Conservation (phyloP, 768 basidiomycete genomes). For the Auricularia sp. region DNA sequence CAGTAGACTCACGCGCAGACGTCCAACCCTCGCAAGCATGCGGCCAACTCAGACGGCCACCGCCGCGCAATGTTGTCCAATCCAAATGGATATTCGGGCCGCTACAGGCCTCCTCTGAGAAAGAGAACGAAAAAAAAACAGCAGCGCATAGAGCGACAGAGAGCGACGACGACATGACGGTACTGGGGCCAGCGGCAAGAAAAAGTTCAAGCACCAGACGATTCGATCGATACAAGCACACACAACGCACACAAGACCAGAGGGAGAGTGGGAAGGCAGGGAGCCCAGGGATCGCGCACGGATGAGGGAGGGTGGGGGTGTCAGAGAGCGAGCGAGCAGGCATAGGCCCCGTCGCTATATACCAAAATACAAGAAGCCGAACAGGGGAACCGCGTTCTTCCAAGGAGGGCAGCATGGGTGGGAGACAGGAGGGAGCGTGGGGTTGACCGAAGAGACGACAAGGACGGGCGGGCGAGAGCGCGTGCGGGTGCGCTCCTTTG, state of each 20-base stretch:
- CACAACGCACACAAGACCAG: background rate
- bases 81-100: background rate
- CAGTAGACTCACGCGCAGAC: too few species aligned
- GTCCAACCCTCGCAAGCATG: background rate
- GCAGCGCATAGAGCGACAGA: conserved; percentile 1
- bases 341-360: background rate
- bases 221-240: background rate
- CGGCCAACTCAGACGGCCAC: too few species aligned
- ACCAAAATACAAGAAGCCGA: conserved; percentile 1
- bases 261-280: background rate
- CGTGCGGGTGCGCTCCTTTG: background rate
- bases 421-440: background rate
- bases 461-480: background rate
- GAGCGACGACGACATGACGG: background rate
- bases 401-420: background rate
- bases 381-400: too few species aligned
- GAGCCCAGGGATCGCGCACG: background rate
- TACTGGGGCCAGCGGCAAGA: background rate
- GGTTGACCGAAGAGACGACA: background rate
- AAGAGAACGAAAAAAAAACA: background rate
- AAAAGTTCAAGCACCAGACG: background rate
- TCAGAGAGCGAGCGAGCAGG: background rate
- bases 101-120: background rate
- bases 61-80: background rate
- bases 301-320: background rate